Conservation (phyloP, 163 green algal species). For the Picocystis sp. region DNA sequence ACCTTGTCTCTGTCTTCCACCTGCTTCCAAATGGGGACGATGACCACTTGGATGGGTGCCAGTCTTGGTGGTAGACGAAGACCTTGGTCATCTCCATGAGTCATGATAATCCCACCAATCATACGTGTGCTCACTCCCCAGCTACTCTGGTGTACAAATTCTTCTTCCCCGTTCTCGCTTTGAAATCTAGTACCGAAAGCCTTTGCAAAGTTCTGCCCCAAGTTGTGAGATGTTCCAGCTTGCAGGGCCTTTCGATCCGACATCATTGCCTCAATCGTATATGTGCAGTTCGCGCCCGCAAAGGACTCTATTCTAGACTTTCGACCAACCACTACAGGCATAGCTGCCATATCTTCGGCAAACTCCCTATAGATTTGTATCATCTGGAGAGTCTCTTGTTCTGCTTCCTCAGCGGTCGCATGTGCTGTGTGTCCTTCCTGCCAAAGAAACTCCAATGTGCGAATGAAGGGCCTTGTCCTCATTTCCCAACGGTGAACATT, state of each 20-base stretch:
- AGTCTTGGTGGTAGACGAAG: conserved; percentile 72
- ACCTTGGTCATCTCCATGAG: conserved; percentile 85
- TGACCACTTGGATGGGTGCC: conserved; percentile 84
- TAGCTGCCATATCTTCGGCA: conserved; percentile 46
- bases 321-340: conserved; percentile 77
- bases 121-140: conserved; percentile 90
- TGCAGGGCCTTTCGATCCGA: conserved; percentile 77
- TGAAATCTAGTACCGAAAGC: conserved; percentile 59
- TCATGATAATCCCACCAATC: conserved; percentile 91
- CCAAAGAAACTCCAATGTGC: conserved; percentile 98
- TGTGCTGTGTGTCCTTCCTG: conserved; percentile 97
- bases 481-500: conserved; percentile 99
- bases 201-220: conserved; percentile 90
- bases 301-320: conserved; percentile 88
- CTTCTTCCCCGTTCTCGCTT: conserved; percentile 39
- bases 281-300: conserved; percentile 79
- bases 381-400: conserved; percentile 62
- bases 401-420: conserved; percentile 75
- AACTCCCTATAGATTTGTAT: conserved; percentile 56
- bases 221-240: conserved; percentile 91
- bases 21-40: conserved; percentile 86
- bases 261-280: conserved; percentile 98
- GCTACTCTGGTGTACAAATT: conserved; percentile 76
- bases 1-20: conserved; percentile 52
- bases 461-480: conserved; percentile 90